Conservation (phyloP, 208 protist genomes). For the Lotmaria passim region DNA sequence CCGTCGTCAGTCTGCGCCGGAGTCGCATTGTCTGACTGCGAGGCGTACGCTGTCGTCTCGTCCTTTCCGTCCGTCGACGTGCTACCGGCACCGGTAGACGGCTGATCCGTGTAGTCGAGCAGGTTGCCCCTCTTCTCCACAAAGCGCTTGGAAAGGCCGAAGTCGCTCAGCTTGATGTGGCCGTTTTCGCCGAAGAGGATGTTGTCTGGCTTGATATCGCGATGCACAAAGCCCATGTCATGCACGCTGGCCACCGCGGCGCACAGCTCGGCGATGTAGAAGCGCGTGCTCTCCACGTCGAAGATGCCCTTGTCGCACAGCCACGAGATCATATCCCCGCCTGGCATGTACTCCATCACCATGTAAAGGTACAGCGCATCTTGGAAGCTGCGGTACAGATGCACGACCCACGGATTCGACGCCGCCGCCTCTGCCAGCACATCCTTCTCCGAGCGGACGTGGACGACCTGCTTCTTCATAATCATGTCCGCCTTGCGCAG, state of each 20-base stretch:
- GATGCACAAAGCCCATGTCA: slow-evolving; percentile 91
- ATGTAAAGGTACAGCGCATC: slow-evolving; percentile 93
- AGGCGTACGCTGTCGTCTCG: slow-evolving; percentile 15
- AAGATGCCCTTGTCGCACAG: slow-evolving; percentile 90
- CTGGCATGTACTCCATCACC: slow-evolving; percentile 96
- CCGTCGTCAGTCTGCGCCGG: not conserved
- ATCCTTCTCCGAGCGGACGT: slow-evolving; percentile 92
- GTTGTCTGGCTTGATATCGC: slow-evolving; percentile 99
- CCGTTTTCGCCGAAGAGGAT: slow-evolving; percentile 95
- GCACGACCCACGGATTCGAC: slow-evolving; percentile 90
- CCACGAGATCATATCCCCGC: slow-evolving; percentile 94
- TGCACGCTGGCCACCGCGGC: slow-evolving; percentile 91
- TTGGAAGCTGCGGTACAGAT: slow-evolving; percentile 93
- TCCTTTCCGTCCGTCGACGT: slow-evolving; percentile 8
- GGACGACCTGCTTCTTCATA: slow-evolving; percentile 84
- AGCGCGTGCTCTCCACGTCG: slow-evolving; percentile 82
- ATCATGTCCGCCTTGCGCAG: slow-evolving; percentile 94
- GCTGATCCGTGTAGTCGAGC: slow-evolving; percentile 58
- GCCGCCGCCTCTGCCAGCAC: slow-evolving; percentile 84
- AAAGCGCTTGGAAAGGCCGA: slow-evolving; percentile 96
- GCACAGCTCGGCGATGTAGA: slow-evolving; percentile 94
- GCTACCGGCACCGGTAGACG: slow-evolving; percentile 17
- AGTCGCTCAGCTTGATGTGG: slow-evolving; percentile 98
- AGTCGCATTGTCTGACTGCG: slow-evolving; percentile 5
- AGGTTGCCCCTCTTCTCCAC: slow-evolving; percentile 62